These are phyloP conservation scores for Monoraphidium neglectum DNA, from an alignment of 139 green algal genomes.

Conservation along the genomic window DNA sequence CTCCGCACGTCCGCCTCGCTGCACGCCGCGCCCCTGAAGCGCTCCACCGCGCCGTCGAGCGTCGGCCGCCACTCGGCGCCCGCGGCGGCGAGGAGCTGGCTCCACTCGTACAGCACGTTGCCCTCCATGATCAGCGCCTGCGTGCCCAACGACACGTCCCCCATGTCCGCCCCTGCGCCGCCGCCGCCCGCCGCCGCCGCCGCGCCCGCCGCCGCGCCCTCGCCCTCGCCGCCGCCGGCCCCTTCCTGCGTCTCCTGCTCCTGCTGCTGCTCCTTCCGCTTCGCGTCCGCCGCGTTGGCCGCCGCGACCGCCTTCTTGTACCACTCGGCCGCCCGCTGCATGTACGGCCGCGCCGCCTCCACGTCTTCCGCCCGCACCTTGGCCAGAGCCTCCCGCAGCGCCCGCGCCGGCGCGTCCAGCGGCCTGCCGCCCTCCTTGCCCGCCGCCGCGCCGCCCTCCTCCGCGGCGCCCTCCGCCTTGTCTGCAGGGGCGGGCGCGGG, in stretches of 20 bases:
- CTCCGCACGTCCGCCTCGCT: slow-evolving; percentile 63
- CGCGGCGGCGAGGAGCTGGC: slow-evolving; percentile 48
- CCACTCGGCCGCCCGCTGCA: background rate
- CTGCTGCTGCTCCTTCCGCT: background rate
- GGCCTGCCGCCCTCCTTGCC: slow-evolving; percentile 3
- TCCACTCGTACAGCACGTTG: slow-evolving; percentile 83
- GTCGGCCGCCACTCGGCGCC: slow-evolving; percentile 37
- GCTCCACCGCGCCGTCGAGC: slow-evolving; percentile 62
- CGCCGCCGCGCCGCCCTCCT: slow-evolving; percentile 4
- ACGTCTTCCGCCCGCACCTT: slow-evolving; percentile 22
- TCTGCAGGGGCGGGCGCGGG: background rate
- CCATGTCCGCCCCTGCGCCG: too few relatives aligned
- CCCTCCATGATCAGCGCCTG: slow-evolving; percentile 72
- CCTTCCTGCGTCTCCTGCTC: slow-evolving; percentile 15
- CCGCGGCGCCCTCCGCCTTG: slow-evolving; percentile 14
- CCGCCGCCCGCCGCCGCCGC: too few relatives aligned
- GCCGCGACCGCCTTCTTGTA: slow-evolving; percentile 16
- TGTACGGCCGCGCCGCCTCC: background rate
- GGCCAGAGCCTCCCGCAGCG: slow-evolving; percentile 27
- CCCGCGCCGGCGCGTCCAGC: background rate
- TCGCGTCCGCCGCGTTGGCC: background rate
- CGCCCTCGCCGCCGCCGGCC: background rate
- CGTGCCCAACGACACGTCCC: too few relatives aligned
- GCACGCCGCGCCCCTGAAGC: slow-evolving; percentile 71
- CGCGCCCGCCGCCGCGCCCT: too few relatives aligned